Percentiles rank a stretch among this genome's conserved stretches.
These are phyloP conservation scores for Cardamine chenopodiifolia DNA, from an alignment of 345 rosid species.

Conservation along the genomic window DNA sequence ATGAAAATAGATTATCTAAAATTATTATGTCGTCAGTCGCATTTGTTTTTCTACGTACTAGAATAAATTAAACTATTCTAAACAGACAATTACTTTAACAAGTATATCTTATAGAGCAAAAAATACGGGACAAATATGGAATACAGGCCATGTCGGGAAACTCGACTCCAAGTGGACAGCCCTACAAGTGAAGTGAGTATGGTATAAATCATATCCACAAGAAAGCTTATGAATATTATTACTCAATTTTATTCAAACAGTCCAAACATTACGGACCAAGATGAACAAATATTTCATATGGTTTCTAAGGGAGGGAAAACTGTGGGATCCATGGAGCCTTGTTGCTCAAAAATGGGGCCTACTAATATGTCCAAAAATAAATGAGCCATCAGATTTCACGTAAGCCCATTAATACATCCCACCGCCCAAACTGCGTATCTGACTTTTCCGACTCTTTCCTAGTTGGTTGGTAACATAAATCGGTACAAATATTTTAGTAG, in stretches of 20 bases:
- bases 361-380: not conserved
- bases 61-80: not conserved
- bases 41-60: not conserved
- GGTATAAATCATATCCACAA: not conserved
- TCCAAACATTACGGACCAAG: slow-evolving; percentile 16
- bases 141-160: not conserved
- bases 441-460: too few relatives aligned
- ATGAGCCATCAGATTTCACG: slow-evolving; percentile 1
- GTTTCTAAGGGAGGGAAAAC: not conserved
- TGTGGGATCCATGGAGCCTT: slow-evolving; percentile 2
- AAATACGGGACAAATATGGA: not conserved
- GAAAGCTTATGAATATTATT: not conserved
- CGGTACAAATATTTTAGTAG: too few relatives aligned
- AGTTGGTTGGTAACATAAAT: too few relatives aligned
- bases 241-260: not conserved
- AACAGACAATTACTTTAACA: not conserved
- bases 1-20: not conserved
- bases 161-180: not conserved
- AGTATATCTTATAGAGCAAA: not conserved
- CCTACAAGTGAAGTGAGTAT: not conserved
- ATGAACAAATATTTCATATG: slow-evolving; percentile 8
- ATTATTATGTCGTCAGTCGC: not conserved
- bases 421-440: not conserved
- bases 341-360: slow-evolving; percentile 4
- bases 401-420: slow-evolving; percentile 7